Base-by-base conservation (phyloP, 768 basidiomycete species). In the Saitozyma podzolica region DNA sequence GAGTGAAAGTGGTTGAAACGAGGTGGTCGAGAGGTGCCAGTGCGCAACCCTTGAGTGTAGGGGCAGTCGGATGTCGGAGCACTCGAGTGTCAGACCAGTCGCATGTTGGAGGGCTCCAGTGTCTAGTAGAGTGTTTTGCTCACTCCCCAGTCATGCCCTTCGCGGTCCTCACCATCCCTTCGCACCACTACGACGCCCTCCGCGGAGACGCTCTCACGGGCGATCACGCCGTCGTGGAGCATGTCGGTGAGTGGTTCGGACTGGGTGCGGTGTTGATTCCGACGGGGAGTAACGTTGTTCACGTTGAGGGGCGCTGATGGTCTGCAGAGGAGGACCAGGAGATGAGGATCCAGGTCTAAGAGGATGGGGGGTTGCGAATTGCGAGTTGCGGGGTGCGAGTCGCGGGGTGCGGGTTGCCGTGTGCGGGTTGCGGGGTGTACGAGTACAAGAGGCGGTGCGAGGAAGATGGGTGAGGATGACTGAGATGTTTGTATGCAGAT, bases 141-240 rank as follows among this genome's bases (percentile, higher is more conserved):
- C 16, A 39, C 40, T 39, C 3, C 40, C 20, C 54, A 75, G 74
- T 75, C 66, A 54, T 75, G 53, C 69, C 74, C 11, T 75, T 75
- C 56, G 60, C 72, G n/a, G 58, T 61, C 39, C 60, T 72, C 43
- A 54, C 59, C 19, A 40, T 75, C 17, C 69, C 66, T 10, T 58
- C 64, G 45, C 49, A 64, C 9, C 68, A 72, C 59, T 72, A 63
- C 41, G 60, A 64, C 13, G 41, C 68, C 17, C 61, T 75, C 39
- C 62, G 66, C 39, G 47, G 61, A 9, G 63, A 68, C n/a, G 62
- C 64, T 39, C 41, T 87, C 82, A 8, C 75, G 68, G 75, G 91
- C 87, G 16, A 86, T 86, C 6, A 89, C 89, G 19, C 82, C 84
- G 49, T 91, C 86, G 70, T 92, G 87, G 49, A 92, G 82, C 56